phyloP scores from a whole-genome alignment of 371 early-diverging fungal species.

The Haplosporangium sp. region DNA sequence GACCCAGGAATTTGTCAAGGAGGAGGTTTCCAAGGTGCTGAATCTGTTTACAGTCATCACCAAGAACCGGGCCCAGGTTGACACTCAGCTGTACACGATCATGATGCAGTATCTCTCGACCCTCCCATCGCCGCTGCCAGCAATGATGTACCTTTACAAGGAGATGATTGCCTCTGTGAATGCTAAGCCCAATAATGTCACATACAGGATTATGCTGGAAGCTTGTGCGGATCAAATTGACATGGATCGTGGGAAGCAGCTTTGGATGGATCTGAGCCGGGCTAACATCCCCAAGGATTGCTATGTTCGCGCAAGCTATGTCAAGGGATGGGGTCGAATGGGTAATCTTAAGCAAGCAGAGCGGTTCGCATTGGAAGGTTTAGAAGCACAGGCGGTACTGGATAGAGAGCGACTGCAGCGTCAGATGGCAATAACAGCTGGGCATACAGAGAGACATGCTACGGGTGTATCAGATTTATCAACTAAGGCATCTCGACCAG shows the following conservation, averaged over 20 bases:
- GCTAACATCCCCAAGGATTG: slow-evolving; percentile 15
- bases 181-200: slow-evolving; percentile 36
- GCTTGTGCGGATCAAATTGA: slow-evolving; percentile 54
- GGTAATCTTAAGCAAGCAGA: slow-evolving; percentile 35
- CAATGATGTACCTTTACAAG: slow-evolving; percentile 46
- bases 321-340: slow-evolving; percentile 41
- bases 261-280: slow-evolving; percentile 31
- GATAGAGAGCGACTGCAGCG: slow-evolving; percentile 2
- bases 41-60: slow-evolving; percentile 44
- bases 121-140: slow-evolving; percentile 43
- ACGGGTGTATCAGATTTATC: neutral
- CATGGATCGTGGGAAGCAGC: slow-evolving; percentile 28
- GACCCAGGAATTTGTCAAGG: slow-evolving; percentile 34
- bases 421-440: slow-evolving; percentile 1
- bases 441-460: neutral
- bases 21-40: slow-evolving; percentile 43
- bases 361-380: slow-evolving; percentile 18
- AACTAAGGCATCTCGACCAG: too few relatives aligned
- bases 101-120: slow-evolving; percentile 56
- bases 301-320: slow-evolving; percentile 38
- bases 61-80: slow-evolving; percentile 21
- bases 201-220: slow-evolving; percentile 42
- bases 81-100: slow-evolving; percentile 46
- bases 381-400: slow-evolving; percentile 12
- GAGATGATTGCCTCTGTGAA: slow-evolving; percentile 28